phyloP scores from a whole-genome alignment of 1,139 yeast genomes.

The Lodderomyces oxycetoniae region DNA sequence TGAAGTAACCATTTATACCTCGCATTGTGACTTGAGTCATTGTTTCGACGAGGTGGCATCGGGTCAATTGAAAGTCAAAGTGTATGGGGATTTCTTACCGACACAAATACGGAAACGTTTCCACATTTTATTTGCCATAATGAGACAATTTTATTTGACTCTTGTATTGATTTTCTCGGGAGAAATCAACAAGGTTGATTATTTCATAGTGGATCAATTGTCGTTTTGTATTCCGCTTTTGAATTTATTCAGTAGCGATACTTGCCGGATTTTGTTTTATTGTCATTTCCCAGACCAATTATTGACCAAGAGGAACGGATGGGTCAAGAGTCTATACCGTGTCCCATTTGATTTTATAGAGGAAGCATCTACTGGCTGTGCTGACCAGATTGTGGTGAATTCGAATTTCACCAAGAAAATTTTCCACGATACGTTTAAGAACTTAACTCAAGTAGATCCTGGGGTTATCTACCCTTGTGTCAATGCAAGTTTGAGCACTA shows the following conservation, averaged over 20 bases:
- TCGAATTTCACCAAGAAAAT: conserved; percentile 74
- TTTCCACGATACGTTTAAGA: conserved; percentile 59
- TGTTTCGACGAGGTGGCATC: conserved; percentile 84
- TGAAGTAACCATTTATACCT: conserved; percentile 68
- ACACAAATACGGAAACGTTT: conserved; percentile 60
- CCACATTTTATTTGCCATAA: conserved; percentile 75
- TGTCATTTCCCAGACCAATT: conserved; percentile 96
- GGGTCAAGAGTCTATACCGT: conserved; percentile 63
- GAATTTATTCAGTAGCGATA: conserved; percentile 41
- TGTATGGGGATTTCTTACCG: conserved; percentile 81
- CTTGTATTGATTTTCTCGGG: conserved; percentile 47
- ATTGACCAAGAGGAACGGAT: conserved; percentile 55
- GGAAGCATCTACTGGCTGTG: conserved; percentile 68
- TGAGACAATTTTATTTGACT: conserved; percentile 73
- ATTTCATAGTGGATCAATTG: conserved; percentile 81
- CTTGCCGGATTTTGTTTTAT: conserved; percentile 62
- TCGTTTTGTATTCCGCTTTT: conserved; percentile 80
- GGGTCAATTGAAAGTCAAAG: conserved; percentile 55
- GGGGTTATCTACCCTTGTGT: conserved; percentile 90
- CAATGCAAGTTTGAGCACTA: conserved; percentile 25
- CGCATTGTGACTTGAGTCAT: conserved; percentile 81
- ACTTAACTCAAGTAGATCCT: conserved; percentile 44
- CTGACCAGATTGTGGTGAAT: conserved; percentile 83
- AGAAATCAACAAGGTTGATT: conserved; percentile 52
- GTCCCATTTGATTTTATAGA: conserved; percentile 79